These are phyloP conservation scores for Murraya koenigii DNA, from an alignment of 345 rosid species.

Conservation along the genomic window DNA sequence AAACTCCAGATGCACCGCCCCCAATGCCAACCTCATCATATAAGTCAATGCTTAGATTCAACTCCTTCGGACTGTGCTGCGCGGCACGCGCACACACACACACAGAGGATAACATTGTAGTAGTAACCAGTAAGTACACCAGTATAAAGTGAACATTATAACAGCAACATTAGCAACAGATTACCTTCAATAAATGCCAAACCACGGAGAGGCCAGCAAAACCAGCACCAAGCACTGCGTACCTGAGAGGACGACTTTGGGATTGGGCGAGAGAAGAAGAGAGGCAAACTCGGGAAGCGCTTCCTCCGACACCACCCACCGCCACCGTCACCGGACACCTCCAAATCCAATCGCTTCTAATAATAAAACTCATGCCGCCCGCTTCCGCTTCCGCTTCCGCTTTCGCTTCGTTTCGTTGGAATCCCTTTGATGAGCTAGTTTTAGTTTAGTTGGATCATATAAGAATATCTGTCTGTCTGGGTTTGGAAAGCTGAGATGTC, in stretches of 20 bases:
- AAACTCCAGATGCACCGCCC: slow-evolving; percentile 91
- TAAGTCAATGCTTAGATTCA: slow-evolving; percentile 55
- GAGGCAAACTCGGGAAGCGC: background rate
- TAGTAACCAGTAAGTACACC: no score
- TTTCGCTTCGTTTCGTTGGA: no score
- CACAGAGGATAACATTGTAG: no score
- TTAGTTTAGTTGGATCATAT: no score
- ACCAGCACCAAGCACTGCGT: slow-evolving; percentile 95
- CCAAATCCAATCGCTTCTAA: background rate
- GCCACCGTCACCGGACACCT: background rate
- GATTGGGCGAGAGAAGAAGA: slow-evolving; percentile 24
- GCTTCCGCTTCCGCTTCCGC: no score
- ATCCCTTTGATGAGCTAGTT: no score
- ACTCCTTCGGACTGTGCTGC: slow-evolving; percentile 58
- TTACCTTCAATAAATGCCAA: slow-evolving; percentile 76
- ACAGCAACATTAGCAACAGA: no score
- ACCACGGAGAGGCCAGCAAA: slow-evolving; percentile 94
- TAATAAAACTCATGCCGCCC: background rate
- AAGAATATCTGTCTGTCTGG: no score
- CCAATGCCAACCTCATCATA: slow-evolving; percentile 90
- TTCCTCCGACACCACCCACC: background rate
- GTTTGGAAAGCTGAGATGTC: no score
- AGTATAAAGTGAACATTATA: no score
- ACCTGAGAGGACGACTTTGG: slow-evolving; percentile 28
- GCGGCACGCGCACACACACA: background rate